Base-by-base conservation (phyloP, 441 rosid species). In the Pelargonium australe region DNA sequence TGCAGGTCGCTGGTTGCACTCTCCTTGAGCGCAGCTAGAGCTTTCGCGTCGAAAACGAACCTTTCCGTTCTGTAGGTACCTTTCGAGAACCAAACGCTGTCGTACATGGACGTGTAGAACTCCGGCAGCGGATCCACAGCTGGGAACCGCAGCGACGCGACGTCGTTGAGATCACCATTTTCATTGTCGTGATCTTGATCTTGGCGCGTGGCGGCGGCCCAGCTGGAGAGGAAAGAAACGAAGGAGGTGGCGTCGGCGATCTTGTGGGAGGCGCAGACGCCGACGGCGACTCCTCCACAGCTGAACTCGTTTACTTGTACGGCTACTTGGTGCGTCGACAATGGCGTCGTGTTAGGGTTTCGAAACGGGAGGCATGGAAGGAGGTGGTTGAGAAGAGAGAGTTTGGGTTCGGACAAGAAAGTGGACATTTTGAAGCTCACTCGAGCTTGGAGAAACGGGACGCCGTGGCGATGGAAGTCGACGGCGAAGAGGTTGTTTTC, bases 191-290 rank as follows among this genome's bases (percentile, higher is more conserved):
- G 5, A 3, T 23, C 66, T 41, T 8, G 10, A 13, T 43, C 41
- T 7, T 20, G 40, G 47, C 44, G 66, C 45, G 58, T 40, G 43
- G 8, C n/a, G 66, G 72, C 55, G 4, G 66, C 72, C 72, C 72
- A 69, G 28, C 34, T 40, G 51, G 5, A 20, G 16, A 69, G 72
- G 66, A 69, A 69, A 17, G 57, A 40, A 4, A 63, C 61, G 16
- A 69, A 3, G 0, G 65, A 57, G 1, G 40, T 1, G 5, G 65
- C 7, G 4, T 69, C 60, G 17, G 43, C 66, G 34, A 69, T 44
- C 44, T 69, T 69, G 28, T 69, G 72, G 28, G 70, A 69, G 51
- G 61, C 20, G 28, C 55, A 69, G 6, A 41, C 28, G n/a, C 44
- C 74, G 65, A 17, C 66, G 23, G 34, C 69, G 69, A 14, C 40